Conservation (phyloP, 148 eudicot genomes). For the Agrostemma githago region DNA sequence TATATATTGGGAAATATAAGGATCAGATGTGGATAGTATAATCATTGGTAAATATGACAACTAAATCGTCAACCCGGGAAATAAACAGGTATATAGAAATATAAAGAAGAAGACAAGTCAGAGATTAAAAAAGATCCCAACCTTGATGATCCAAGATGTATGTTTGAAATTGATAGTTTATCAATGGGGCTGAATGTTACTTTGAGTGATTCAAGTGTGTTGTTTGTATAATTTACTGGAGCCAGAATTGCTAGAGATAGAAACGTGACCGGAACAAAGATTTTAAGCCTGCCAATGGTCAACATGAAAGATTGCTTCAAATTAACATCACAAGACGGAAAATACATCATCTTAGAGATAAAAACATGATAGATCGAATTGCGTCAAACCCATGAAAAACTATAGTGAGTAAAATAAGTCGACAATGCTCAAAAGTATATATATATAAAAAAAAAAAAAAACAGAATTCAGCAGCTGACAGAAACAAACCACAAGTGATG, state of each 20-base stretch:
- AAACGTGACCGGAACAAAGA: conserved; percentile 72
- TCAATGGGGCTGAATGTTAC: conserved; percentile 58
- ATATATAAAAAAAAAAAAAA: too few relatives aligned
- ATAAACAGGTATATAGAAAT: not conserved
- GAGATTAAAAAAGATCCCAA: conserved; percentile 21
- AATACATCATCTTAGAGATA: not conserved
- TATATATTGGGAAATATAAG: too few relatives aligned
- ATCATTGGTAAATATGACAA: not conserved
- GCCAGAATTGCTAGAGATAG: conserved; percentile 54
- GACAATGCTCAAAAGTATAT: not conserved
- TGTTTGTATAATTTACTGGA: conserved; percentile 81
- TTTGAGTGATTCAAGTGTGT: conserved; percentile 35
- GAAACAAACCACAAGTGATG: not conserved
- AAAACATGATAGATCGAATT: not conserved
- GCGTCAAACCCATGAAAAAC: not conserved
- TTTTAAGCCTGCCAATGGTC: conserved; percentile 67
- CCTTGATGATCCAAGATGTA: conserved; percentile 66
- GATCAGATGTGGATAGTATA: not conserved
- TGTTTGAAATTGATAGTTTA: conserved; percentile 81
- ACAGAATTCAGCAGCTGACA: not conserved
- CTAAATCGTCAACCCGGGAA: not conserved
- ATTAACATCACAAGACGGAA: conserved; percentile 1
- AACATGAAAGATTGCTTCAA: conserved; percentile 4
- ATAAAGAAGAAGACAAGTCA: not conserved
- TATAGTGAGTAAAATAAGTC: not conserved